These are phyloP conservation scores for Globisporangium emineosum DNA, from an alignment of 352 stramenopile species.

Conservation along the genomic window DNA sequence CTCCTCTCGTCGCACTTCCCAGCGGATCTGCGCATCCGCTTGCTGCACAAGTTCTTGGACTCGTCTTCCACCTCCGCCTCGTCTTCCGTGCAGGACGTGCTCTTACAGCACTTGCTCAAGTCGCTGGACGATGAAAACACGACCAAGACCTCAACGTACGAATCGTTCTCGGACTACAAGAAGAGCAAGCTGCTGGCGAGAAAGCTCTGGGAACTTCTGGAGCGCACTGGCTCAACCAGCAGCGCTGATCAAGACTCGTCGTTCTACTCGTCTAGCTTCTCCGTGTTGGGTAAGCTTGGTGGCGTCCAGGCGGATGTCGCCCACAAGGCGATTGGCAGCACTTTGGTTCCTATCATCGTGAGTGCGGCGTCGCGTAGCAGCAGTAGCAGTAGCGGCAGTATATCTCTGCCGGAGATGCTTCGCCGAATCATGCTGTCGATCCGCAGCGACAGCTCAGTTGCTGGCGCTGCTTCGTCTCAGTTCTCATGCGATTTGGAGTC, in stretches of 20 bases:
- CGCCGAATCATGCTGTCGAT: slow-evolving; percentile 17
- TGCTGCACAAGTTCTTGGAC: slow-evolving; percentile 15
- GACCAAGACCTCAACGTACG: slow-evolving; percentile 14
- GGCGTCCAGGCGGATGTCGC: slow-evolving; percentile 26
- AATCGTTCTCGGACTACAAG: slow-evolving; percentile 32
- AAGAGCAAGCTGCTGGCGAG: slow-evolving; percentile 33
- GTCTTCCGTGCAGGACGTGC: slow-evolving; percentile 23
- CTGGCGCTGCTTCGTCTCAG: not conserved
- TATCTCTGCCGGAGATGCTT: slow-evolving; percentile 15
- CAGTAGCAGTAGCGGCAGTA: not conserved
- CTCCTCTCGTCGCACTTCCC: slow-evolving; percentile 16
- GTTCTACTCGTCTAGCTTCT: slow-evolving; percentile 40
- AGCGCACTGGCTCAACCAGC: slow-evolving; percentile 7
- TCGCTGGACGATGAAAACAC: slow-evolving; percentile 21
- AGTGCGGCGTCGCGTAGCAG: slow-evolving; percentile 11
- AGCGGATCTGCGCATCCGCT: slow-evolving; percentile 11
- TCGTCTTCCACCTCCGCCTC: not conserved
- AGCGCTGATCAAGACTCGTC: not conserved
- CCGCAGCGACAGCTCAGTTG: slow-evolving; percentile 1
- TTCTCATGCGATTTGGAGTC: slow-evolving; percentile 13
- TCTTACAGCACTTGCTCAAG: slow-evolving; percentile 32
- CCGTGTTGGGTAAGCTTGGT: slow-evolving; percentile 22
- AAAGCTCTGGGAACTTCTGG: slow-evolving; percentile 40
- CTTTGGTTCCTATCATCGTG: slow-evolving; percentile 33
- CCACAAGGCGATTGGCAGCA: slow-evolving; percentile 18